A percentile compares a stretch with the other conserved stretches of the same genome.
These are phyloP conservation scores for Fraxinus pennsylvanica DNA, from an alignment of 257 asterid genomes.

Conservation along the genomic window DNA sequence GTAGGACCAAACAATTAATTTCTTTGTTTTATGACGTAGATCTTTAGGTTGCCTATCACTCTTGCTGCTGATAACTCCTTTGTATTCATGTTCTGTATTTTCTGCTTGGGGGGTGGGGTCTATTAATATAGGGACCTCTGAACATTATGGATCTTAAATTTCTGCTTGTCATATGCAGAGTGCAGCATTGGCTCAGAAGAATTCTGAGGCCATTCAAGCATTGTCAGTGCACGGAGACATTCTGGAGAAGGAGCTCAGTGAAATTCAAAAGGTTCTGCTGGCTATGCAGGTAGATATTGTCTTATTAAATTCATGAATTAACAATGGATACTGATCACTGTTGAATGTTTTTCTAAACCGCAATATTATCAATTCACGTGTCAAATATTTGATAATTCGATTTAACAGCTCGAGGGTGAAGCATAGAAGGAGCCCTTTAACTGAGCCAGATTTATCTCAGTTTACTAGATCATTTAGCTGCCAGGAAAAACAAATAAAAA, in stretches of 20 bases:
- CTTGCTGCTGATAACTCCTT: not conserved
- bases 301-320: not conserved
- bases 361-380: not conserved
- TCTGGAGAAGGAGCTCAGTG: slow-evolving; percentile 77
- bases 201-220: slow-evolving; percentile 80
- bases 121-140: not conserved
- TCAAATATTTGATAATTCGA: not conserved
- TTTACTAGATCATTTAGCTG: not conserved
- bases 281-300: slow-evolving; percentile 80
- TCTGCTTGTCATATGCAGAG: slow-evolving; percentile 40
- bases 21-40: slow-evolving; percentile 3
- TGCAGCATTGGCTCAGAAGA: slow-evolving; percentile 76
- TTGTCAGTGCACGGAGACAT: slow-evolving; percentile 72
- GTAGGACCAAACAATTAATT: not conserved
- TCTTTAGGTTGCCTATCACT: not conserved
- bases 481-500: not conserved
- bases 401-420: not conserved
- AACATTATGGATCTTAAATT: not conserved
- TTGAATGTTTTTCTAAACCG: not conserved
- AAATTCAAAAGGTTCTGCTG: slow-evolving; percentile 76
- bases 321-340: not conserved
- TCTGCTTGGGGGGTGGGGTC: not conserved
- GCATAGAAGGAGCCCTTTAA: not conserved
- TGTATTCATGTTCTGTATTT: not conserved
- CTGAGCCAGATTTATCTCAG: not conserved